A percentile compares a stretch with the other conserved stretches of the same genome.
Evolutionary conservation across 768 basidiomycete species (phyloP).

Genomic region (Lentinula sp.): DNA sequence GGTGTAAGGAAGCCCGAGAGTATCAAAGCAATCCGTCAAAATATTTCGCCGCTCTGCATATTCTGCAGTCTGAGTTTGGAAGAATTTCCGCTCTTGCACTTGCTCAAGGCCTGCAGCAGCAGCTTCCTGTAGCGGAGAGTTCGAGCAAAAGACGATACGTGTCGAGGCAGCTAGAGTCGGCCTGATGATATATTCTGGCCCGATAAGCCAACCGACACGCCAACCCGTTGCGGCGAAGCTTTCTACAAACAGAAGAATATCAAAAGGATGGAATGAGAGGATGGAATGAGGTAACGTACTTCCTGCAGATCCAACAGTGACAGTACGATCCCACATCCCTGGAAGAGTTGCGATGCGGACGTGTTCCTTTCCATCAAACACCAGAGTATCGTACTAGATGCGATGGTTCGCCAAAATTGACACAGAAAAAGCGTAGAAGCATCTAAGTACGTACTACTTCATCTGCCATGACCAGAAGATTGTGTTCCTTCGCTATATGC

Average conservation of each 20-base stretch:
- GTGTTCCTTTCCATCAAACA: constrained; percentile 86
- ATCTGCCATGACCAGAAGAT: constrained; percentile 89
- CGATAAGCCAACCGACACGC: constrained; percentile 97
- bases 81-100: constrained; percentile 66
- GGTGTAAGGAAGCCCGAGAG: constrained; percentile 78
- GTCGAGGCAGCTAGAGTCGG: constrained; percentile 89
- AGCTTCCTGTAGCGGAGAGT: constrained; percentile 94
- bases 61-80: constrained; percentile 66
- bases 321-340: constrained; percentile 97
- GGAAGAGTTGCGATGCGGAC: constrained; percentile 88
- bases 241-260: constrained; percentile 42
- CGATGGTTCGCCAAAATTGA: not conserved
- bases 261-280: not conserved
- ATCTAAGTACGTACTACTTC: constrained; percentile 73
- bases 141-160: constrained; percentile 92
- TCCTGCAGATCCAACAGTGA: constrained; percentile 93
- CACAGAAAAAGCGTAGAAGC: not conserved
- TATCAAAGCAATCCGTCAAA: constrained; percentile 79
- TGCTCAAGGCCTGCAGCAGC: constrained; percentile 86
- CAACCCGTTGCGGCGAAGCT: constrained; percentile 96
- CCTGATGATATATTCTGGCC: constrained; percentile 71
- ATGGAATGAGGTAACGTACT: constrained; percentile 43
- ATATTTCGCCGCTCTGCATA: constrained; percentile 76
- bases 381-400: constrained; percentile 83
- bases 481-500: constrained; percentile 82